Evolutionary conservation across 805 yeast species (phyloP).

Genomic region (Cyberlindnera veronae): DNA sequence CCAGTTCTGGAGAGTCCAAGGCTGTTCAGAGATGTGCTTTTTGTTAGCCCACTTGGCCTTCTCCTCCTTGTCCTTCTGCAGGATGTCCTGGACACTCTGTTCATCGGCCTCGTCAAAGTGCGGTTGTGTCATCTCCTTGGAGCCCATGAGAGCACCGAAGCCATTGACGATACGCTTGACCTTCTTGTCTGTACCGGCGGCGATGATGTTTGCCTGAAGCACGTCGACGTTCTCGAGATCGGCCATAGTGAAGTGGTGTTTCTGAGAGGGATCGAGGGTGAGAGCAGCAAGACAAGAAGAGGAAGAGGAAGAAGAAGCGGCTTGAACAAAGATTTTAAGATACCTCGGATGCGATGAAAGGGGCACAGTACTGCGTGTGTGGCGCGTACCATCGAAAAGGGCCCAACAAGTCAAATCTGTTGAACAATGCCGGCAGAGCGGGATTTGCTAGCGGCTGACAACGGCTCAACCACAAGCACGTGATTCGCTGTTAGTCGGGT

Average conservation of each 20-base stretch:
- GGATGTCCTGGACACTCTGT: constrained; percentile 41
- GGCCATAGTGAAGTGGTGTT: constrained; percentile 2
- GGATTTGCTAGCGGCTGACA: not conserved
- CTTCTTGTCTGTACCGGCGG: constrained; percentile 76
- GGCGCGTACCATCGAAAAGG: constrained; percentile 1
- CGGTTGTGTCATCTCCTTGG: constrained; percentile 64
- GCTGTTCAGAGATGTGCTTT: constrained; percentile 69
- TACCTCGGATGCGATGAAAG: not conserved
- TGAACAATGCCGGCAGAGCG: not conserved
- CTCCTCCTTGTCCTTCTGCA: constrained; percentile 42
- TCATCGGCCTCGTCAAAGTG: constrained; percentile 53
- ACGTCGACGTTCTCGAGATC: constrained; percentile 47
- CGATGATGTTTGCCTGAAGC: constrained; percentile 69
- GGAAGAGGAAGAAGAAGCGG: not conserved
- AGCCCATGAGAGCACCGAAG: constrained; percentile 79
- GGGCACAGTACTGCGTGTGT: not conserved
- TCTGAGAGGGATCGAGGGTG: not conserved
- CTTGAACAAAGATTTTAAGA: not conserved
- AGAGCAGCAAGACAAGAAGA: not conserved
- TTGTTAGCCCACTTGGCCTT: constrained; percentile 36
- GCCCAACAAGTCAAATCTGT: constrained; percentile 3
- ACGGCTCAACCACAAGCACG: not conserved
- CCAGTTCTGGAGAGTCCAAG: constrained; percentile 76
- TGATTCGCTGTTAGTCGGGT: too few species aligned
- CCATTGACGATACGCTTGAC: constrained; percentile 74